Evolutionary conservation across 768 basidiomycete genomes (phyloP), one percentile per base, ranked within the genome.

Genomic region (Lactarius hengduanensis): DNA sequence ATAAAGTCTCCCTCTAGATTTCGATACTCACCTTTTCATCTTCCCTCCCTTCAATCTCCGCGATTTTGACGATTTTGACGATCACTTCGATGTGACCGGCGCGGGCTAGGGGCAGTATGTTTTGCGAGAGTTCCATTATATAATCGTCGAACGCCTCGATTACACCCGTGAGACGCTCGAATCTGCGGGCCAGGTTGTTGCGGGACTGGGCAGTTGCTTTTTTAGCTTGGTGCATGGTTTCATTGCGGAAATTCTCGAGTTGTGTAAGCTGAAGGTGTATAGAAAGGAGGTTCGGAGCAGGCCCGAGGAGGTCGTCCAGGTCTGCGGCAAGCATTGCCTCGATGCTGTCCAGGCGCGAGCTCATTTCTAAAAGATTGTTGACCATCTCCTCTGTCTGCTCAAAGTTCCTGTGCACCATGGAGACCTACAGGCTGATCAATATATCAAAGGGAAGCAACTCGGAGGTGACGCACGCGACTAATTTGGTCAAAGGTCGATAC

Each of bases 351-450:
- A 98, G 85, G 74, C 90, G 90, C 28, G 87, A 81, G 70, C 90
- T 88, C 92, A 98, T 97, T 60, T 92, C 90, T n/a, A 93, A 81
- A 50, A 98, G 83, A 73, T 96, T 96, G 71, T 89, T 88, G 70
- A 98, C 91, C 88, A 97, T 96, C 70, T 96, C 94, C 74, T 96
- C 92, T 1, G 95, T 97, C 63, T 92, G 91, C 69, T 94, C 87
- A 71, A 98, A 96, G 74, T 96, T 95, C 9, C 96, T 85, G 76
- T 98, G 96, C 2, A 98, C 91, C 80, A 91, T 87, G 6, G 96
- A 98, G 3, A 97, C 95, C 95, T 98, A 58, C 55, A 10, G 11
- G 57, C 32, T 36, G 54, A 53, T 47, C 66, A 28, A 28, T n/a
- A 38, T 28, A 28, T 28, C 53, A 54, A 28, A 54, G 9, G 16